A percentile compares a stretch with the other conserved stretches of the same genome.
phyloP scores from a whole-genome alignment of 345 rosid genomes.

The Eucalyptus cladocalyx region DNA sequence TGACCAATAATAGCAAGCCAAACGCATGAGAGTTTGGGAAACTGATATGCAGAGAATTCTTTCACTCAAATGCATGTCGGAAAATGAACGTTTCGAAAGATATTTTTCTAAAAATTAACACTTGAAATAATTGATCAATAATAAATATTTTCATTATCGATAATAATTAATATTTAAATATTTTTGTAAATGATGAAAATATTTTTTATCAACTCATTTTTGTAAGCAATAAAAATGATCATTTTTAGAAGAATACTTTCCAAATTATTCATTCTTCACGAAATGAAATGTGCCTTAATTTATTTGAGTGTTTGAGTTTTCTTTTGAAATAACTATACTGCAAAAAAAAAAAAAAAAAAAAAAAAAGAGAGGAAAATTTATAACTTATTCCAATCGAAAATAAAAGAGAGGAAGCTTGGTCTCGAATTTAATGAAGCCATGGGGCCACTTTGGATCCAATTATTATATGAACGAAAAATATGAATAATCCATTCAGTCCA shows the following conservation, averaged over 20 bases:
- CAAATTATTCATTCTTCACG: background rate
- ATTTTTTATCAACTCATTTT: background rate
- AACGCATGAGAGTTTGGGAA: background rate
- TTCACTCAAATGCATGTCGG: background rate
- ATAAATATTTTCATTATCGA: too few species aligned
- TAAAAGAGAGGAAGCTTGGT: background rate
- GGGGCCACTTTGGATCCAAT: background rate
- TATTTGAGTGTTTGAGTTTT: background rate
- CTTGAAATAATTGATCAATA: too few species aligned
- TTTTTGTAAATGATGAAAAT: too few species aligned
- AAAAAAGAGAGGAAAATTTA: background rate
- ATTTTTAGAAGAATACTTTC: too few species aligned
- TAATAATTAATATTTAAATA: too few species aligned
- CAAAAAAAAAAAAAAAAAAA: background rate
- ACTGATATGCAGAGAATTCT: background rate
- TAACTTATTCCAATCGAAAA: background rate
- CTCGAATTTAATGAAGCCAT: background rate
- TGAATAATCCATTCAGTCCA: background rate
- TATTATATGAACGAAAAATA: background rate
- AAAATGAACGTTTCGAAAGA: background rate
- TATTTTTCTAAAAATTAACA: too few species aligned
- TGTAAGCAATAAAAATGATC: too few species aligned
- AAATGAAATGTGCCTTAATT: background rate
- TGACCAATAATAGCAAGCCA: too few species aligned
- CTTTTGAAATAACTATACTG: background rate